Conservation (phyloP, 2,329 filamentous ascomycete species). For the Neofusicoccum parvum region DNA sequence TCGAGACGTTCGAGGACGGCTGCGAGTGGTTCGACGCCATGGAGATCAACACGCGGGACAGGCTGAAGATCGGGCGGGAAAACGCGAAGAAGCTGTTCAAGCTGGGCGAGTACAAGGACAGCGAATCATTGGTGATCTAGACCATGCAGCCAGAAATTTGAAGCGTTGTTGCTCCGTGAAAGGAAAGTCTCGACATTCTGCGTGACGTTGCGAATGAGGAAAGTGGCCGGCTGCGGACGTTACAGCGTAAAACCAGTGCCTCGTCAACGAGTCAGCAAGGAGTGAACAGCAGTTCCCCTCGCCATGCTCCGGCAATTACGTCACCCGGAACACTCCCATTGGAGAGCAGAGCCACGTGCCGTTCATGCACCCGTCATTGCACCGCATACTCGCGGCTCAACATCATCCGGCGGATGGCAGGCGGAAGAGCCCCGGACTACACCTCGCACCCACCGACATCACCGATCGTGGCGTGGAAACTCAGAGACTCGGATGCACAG, state of each 20-base stretch:
- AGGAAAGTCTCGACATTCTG: too few species aligned
- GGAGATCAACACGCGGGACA: slow-evolving; percentile 2
- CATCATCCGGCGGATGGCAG: neutral
- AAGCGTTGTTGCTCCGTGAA: too few species aligned
- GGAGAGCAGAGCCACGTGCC: too few species aligned
- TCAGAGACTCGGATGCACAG: neutral
- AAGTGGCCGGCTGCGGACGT: too few species aligned
- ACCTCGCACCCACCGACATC: neutral
- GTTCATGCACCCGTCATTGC: neutral
- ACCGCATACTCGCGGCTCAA: slow-evolving; percentile 3
- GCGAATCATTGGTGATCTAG: slow-evolving; percentile 21
- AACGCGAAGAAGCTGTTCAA: slow-evolving; percentile 50
- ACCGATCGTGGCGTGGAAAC: neutral
- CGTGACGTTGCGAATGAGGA: too few species aligned
- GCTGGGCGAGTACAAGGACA: slow-evolving; percentile 29
- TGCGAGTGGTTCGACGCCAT: slow-evolving; percentile 32
- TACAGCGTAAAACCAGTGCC: too few species aligned
- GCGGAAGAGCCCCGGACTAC: neutral
- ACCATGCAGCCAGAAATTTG: neutral
- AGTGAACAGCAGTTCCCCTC: too few species aligned
- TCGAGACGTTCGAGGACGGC: slow-evolving; percentile 31
- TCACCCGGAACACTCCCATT: too few species aligned
- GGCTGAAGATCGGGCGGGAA: slow-evolving; percentile 47
- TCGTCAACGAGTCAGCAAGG: too few species aligned
- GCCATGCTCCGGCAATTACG: too few species aligned